These are phyloP conservation scores for Dactylis glomerata DNA, from an alignment of 176 grass and related monocot genomes.

Conservation along the genomic window DNA sequence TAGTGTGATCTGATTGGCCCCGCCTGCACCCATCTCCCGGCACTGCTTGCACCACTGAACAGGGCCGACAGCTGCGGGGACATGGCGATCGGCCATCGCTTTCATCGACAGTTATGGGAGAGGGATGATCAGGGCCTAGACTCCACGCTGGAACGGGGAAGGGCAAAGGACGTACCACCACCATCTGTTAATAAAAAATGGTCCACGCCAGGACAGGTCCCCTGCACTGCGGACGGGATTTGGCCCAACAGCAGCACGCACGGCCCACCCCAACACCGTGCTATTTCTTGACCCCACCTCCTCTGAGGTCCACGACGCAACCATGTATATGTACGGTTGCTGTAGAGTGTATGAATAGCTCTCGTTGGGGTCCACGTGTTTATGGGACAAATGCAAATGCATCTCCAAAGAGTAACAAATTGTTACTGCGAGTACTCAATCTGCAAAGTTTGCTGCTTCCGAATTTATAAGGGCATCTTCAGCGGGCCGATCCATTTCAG, in stretches of 20 bases:
- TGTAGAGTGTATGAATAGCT: not conserved
- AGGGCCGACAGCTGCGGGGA: not conserved
- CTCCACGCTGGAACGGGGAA: not conserved
- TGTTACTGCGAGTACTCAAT: too few relatives aligned
- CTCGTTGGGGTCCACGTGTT: too few relatives aligned
- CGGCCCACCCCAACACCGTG: not conserved
- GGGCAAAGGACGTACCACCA: not conserved
- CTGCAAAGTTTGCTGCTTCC: too few relatives aligned
- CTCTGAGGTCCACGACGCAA: too few relatives aligned
- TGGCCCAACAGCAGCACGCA: not conserved
- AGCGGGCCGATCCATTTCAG: too few relatives aligned
- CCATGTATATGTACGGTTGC: too few relatives aligned
- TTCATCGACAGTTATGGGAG: not conserved
- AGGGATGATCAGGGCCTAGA: not conserved
- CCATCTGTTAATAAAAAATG: not conserved
- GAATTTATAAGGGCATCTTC: too few relatives aligned
- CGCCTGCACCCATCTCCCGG: not conserved
- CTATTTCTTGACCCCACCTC: not conserved
- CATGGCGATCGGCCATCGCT: not conserved
- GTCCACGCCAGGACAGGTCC: not conserved
- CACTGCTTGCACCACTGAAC: not conserved
- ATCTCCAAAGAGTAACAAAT: too few relatives aligned
- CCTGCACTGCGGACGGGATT: not conserved
- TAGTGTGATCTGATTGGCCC: not conserved
- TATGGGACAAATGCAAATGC: too few relatives aligned